phyloP scores from a whole-genome alignment of 2,329 filamentous ascomycete genomes.

The Macrophomina phaseolina region DNA sequence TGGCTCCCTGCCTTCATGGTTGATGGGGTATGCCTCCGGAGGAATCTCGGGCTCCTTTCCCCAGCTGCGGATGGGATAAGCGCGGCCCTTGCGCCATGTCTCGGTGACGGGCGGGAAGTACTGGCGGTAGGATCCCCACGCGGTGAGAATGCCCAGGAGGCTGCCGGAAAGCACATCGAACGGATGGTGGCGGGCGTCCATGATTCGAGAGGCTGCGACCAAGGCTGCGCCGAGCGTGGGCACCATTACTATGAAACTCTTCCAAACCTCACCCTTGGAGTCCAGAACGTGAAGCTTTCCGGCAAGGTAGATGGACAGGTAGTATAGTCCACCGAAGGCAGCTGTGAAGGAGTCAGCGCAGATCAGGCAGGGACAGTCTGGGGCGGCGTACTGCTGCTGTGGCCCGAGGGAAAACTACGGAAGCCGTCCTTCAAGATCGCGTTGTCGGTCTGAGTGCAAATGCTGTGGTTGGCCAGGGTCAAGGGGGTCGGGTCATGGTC shows the following conservation, averaged over 20 bases:
- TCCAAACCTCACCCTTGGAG: slow-evolving; percentile 66
- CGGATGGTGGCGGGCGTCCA: slow-evolving; percentile 66
- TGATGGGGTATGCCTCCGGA: slow-evolving; percentile 31
- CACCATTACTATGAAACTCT: slow-evolving; percentile 59
- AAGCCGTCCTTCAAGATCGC: slow-evolving; percentile 64
- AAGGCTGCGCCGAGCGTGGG: slow-evolving; percentile 61
- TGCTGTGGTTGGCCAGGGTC: slow-evolving; percentile 53
- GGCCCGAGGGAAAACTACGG: slow-evolving; percentile 64
- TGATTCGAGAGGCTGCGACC: slow-evolving; percentile 63
- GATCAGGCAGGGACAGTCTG: neutral
- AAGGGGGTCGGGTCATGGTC: slow-evolving; percentile 43
- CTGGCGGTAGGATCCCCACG: slow-evolving; percentile 61
- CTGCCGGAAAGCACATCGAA: slow-evolving; percentile 66
- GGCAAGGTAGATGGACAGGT: slow-evolving; percentile 64
- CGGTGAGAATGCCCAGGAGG: slow-evolving; percentile 58
- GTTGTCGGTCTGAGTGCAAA: slow-evolving; percentile 59
- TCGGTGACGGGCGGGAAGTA: slow-evolving; percentile 64
- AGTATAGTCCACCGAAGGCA: slow-evolving; percentile 64
- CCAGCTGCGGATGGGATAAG: slow-evolving; percentile 64
- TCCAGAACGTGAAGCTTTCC: slow-evolving; percentile 66
- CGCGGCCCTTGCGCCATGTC: slow-evolving; percentile 63
- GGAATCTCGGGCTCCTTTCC: slow-evolving; percentile 52
- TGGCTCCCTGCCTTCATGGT: slow-evolving; percentile 38
- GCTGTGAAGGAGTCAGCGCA: slow-evolving; percentile 43
- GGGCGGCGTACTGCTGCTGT: slow-evolving; percentile 57